A percentile compares a stretch with the other conserved stretches of the same genome.
Conservation (phyloP, 2,329 filamentous ascomycete genomes). For the Scolecobasidium constrictum region DNA sequence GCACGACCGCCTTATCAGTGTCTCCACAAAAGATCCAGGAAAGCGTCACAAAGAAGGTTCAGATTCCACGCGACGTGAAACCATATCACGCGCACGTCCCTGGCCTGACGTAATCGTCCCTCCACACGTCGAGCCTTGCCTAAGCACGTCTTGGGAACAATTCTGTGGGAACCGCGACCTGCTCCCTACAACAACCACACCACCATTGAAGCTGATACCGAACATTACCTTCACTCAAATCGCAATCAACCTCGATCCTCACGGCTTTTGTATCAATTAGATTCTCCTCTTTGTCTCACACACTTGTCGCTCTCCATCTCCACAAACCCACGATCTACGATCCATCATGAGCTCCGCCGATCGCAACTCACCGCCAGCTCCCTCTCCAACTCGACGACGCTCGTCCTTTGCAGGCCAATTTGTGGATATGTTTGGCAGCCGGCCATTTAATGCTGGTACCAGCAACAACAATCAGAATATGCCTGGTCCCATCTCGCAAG, state of each 20-base stretch:
- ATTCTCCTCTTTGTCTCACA: not conserved
- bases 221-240: too few relatives aligned
- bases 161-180: not conserved
- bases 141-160: not conserved
- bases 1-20: too few relatives aligned
- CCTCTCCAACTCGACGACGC: slow-evolving; percentile 30
- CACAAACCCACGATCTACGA: not conserved
- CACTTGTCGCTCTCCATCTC: not conserved
- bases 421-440: slow-evolving; percentile 33
- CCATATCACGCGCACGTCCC: not conserved
- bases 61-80: too few relatives aligned
- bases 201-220: too few relatives aligned
- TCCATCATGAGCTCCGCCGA: slow-evolving; percentile 16
- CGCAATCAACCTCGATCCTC: not conserved
- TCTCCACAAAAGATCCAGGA: too few relatives aligned
- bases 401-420: slow-evolving; percentile 37
- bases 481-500: slow-evolving; percentile 36
- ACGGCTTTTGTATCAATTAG: not conserved
- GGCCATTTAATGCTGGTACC: slow-evolving; percentile 13
- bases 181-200: too few relatives aligned
- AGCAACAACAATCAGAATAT: slow-evolving; percentile 17
- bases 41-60: too few relatives aligned
- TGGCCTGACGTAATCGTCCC: not conserved
- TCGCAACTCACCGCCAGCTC: slow-evolving; percentile 28
- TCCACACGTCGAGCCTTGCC: not conserved